These are phyloP conservation scores for Starmerella vaccinii DNA, from an alignment of 805 yeast species.

Conservation along the genomic window DNA sequence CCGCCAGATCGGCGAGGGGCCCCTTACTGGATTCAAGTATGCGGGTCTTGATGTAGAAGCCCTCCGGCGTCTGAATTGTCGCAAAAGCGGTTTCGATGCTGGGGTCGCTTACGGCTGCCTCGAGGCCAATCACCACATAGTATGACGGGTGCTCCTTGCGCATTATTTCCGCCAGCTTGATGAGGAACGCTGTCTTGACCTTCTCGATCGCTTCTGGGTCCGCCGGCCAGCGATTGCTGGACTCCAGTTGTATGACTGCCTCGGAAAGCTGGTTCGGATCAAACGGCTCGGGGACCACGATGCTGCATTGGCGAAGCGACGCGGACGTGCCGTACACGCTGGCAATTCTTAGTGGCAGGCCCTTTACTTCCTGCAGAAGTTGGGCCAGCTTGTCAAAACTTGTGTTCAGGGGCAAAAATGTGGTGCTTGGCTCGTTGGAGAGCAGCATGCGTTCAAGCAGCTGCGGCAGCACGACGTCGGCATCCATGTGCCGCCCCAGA, in stretches of 20 bases:
- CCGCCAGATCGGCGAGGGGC: constrained; percentile 42
- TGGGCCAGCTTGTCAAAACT: constrained; percentile 46
- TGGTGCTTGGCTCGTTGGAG: constrained; percentile 36
- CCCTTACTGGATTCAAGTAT: constrained; percentile 40
- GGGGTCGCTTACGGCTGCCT: constrained; percentile 32
- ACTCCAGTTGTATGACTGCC: constrained; percentile 74
- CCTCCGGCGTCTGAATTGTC: constrained; percentile 67
- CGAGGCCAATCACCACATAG: constrained; percentile 52
- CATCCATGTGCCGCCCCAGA: constrained; percentile 50
- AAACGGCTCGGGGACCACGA: constrained; percentile 54
- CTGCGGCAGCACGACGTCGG: constrained; percentile 13
- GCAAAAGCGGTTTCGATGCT: constrained; percentile 27
- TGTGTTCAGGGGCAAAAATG: constrained; percentile 27
- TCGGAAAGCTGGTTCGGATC: constrained; percentile 45
- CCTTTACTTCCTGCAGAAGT: constrained; percentile 36
- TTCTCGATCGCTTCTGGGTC: constrained; percentile 75
- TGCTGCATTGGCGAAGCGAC: constrained; percentile 62
- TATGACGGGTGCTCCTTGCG: constrained; percentile 42
- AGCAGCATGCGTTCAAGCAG: constrained; percentile 34
- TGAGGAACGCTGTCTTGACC: constrained; percentile 78
- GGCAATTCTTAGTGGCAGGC: constrained; percentile 59
- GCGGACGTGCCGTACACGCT: constrained; percentile 66
- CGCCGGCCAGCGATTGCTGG: constrained; percentile 92
- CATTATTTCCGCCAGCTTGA: constrained; percentile 50
- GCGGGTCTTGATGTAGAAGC: constrained; percentile 72